Conservation (phyloP, 306 rosid species). For the Glycine latifolia region DNA sequence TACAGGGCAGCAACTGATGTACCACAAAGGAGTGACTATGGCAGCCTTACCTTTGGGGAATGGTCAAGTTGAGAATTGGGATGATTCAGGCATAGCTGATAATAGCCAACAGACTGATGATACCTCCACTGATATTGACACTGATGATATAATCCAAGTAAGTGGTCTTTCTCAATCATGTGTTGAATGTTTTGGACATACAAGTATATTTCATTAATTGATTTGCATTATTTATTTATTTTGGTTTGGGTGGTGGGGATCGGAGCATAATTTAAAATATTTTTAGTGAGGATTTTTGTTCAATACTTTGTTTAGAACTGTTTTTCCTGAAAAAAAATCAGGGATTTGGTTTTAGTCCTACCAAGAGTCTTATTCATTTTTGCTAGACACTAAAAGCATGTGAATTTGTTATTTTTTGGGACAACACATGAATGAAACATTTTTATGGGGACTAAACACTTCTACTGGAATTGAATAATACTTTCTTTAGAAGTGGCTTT, state of each 20-base stretch:
- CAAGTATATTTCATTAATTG: neutral
- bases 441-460: neutral
- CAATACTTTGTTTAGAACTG: neutral
- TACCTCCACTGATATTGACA: conserved; percentile 79
- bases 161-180: conserved; percentile 15
- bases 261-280: neutral
- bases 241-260: neutral
- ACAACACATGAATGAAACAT: neutral
- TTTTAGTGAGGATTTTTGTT: neutral
- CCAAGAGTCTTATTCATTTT: neutral
- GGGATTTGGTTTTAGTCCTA: neutral
- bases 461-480: conserved; percentile 1
- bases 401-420: neutral
- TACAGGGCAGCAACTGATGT: conserved; percentile 58
- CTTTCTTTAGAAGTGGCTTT: neutral
- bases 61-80: conserved; percentile 80
- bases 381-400: neutral
- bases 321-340: neutral
- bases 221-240: neutral
- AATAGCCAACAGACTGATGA: conserved; percentile 79
- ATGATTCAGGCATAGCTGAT: conserved; percentile 74
- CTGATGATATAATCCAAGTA: conserved; percentile 67
- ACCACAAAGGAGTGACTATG: conserved; percentile 50
- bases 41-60: conserved; percentile 60
- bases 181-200: neutral